phyloP scores from a whole-genome alignment of 2,329 filamentous ascomycete genomes.

The Arthrobotrys pseudoclavata region DNA sequence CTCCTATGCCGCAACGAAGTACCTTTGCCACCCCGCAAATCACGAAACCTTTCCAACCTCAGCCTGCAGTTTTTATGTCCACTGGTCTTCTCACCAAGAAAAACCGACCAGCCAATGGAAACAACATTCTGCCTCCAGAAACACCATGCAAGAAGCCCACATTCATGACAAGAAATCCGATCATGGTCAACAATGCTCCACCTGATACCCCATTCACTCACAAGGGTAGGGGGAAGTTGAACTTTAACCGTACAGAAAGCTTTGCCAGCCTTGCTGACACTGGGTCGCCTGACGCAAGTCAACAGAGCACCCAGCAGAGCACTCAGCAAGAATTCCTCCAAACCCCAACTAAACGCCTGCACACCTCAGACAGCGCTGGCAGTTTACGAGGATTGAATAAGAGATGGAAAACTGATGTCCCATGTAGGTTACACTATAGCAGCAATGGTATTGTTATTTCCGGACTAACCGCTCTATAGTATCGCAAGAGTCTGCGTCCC shows the following conservation, averaged over 20 bases:
- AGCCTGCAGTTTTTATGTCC: slow-evolving; percentile 89
- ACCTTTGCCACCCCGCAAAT: slow-evolving; percentile 79
- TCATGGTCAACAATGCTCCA: slow-evolving; percentile 68
- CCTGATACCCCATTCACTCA: slow-evolving; percentile 80
- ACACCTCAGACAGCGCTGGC: slow-evolving; percentile 53
- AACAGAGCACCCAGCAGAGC: slow-evolving; percentile 41
- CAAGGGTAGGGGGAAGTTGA: slow-evolving; percentile 68
- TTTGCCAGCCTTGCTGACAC: slow-evolving; percentile 59
- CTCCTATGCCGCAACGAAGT: slow-evolving; percentile 65
- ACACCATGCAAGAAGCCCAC: slow-evolving; percentile 94
- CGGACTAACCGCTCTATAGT: slow-evolving; percentile 64
- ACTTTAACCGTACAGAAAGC: slow-evolving; percentile 63
- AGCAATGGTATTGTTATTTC: background rate
- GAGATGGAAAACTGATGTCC: slow-evolving; percentile 48
- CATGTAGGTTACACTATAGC: slow-evolving; percentile 32
- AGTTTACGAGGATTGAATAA: slow-evolving; percentile 51
- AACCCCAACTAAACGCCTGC: slow-evolving; percentile 55
- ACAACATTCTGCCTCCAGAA: slow-evolving; percentile 80
- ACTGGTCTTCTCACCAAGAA: slow-evolving; percentile 91
- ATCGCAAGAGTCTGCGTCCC: slow-evolving; percentile 46
- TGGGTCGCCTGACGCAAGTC: slow-evolving; percentile 49
- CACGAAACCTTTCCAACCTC: slow-evolving; percentile 81
- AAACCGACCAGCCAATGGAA: slow-evolving; percentile 59
- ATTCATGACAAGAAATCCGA: slow-evolving; percentile 72
- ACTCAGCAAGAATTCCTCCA: slow-evolving; percentile 53